phyloP scores from a whole-genome alignment of 2,329 filamentous ascomycete species.

The Paramyrothecium sp. region DNA sequence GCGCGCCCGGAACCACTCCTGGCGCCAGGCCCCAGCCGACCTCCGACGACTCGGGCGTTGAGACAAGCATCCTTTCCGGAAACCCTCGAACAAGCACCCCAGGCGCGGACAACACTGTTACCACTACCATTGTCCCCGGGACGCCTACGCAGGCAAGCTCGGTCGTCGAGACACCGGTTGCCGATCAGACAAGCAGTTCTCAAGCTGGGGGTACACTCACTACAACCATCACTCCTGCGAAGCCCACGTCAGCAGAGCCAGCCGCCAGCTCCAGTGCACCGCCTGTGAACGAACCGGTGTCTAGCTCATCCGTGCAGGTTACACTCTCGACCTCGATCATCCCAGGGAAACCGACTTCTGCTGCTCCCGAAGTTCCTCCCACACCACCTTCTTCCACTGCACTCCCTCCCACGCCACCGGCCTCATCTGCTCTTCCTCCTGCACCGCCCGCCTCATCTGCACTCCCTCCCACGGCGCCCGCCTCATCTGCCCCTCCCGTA shows the following conservation, averaged over 20 bases:
- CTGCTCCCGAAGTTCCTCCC: neutral
- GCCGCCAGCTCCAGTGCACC: neutral
- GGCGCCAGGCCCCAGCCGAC: neutral
- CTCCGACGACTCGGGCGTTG: neutral
- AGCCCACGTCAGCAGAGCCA: constrained; percentile 5
- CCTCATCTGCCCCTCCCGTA: constrained; percentile 5
- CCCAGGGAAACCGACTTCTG: constrained; percentile 2
- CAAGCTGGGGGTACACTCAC: constrained; percentile 12
- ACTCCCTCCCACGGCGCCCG: constrained; percentile 4
- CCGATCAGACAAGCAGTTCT: constrained; percentile 11
- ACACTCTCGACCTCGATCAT: neutral
- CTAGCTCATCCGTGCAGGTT: neutral
- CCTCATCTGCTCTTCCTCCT: too few species aligned
- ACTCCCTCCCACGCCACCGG: too few species aligned
- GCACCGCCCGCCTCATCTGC: too few species aligned
- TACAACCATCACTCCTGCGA: constrained; percentile 14
- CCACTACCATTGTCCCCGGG: neutral
- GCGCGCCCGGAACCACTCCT: neutral
- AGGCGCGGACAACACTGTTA: neutral
- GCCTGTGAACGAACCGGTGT: neutral
- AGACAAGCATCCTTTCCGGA: neutral
- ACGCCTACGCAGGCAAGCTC: constrained; percentile 4
- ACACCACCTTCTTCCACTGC: too few species aligned
- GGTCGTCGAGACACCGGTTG: constrained; percentile 6
- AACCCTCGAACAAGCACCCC: neutral